A percentile compares a stretch with the other conserved stretches of the same genome.
Evolutionary conservation across 495 filamentous ascomycete species (phyloP).

Genomic region (Sordaria brevicollis): DNA sequence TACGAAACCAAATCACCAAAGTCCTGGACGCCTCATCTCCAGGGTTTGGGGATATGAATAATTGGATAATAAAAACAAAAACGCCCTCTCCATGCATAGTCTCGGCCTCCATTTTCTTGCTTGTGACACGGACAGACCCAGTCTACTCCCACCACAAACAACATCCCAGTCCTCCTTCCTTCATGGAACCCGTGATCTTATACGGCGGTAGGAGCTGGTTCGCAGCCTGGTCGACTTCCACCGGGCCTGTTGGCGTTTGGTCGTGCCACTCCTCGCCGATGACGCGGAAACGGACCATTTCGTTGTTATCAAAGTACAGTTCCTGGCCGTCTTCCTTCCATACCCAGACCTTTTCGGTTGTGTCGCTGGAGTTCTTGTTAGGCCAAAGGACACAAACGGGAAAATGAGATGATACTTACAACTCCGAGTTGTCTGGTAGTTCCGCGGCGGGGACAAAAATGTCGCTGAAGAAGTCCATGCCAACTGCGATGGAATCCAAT

Average conservation of each 20-base stretch:
- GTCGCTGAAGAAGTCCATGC: conserved; percentile 83
- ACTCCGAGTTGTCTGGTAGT: conserved; percentile 61
- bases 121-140: neutral
- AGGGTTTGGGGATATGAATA: neutral
- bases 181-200: conserved; percentile 54
- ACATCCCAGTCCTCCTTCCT: conserved; percentile 38
- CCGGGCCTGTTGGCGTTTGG: conserved; percentile 61
- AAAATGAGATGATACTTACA: conserved; percentile 41
- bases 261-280: conserved; percentile 82
- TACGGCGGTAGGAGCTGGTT: conserved; percentile 43
- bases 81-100: neutral
- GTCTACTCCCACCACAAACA: conserved; percentile 44
- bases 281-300: conserved; percentile 76
- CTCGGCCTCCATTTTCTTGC: neutral
- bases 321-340: conserved; percentile 64
- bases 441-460: conserved; percentile 65
- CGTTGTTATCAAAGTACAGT: conserved; percentile 79
- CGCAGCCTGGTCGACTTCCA: conserved; percentile 33
- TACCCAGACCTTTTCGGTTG: conserved; percentile 65
- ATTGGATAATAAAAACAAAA: neutral
- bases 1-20: neutral
- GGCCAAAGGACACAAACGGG: neutral
- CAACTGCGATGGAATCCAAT: conserved; percentile 38
- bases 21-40: neutral
- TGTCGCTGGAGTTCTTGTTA: conserved; percentile 38